These are phyloP conservation scores for Hypoxylon sp. DNA, from an alignment of 2,329 filamentous ascomycete genomes.

Conservation along the genomic window DNA sequence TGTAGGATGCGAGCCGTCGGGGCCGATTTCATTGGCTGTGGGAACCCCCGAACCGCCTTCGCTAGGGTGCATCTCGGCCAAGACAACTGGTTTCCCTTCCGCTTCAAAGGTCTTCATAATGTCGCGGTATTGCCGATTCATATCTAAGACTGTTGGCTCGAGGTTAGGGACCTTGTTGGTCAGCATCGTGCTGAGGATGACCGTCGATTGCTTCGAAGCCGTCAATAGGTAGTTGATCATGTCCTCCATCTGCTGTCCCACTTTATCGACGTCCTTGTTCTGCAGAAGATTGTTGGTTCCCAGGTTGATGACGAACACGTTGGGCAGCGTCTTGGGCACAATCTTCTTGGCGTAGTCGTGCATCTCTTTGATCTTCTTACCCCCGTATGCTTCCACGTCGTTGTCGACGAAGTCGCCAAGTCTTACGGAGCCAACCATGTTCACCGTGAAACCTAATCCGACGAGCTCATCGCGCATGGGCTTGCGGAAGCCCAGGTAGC, in stretches of 20 bases:
- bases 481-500: conserved; percentile 48
- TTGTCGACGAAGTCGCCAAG: conserved; percentile 49
- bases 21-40: conserved; percentile 43
- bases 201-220: conserved; percentile 44
- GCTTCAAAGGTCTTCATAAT: conserved; percentile 43
- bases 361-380: conserved; percentile 48
- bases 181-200: conserved; percentile 48
- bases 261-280: conserved; percentile 46
- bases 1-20: conserved; percentile 48
- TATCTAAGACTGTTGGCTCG: conserved; percentile 39
- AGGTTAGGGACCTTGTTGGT: conserved; percentile 44
- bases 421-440: conserved; percentile 48
- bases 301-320: conserved; percentile 48
- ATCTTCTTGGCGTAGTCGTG: conserved; percentile 44
- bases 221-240: conserved; percentile 46
- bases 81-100: conserved; percentile 45
- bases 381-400: conserved; percentile 48
- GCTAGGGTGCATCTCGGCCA: conserved; percentile 49
- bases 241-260: conserved; percentile 47
- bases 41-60: conserved; percentile 40
- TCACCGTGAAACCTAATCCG: conserved; percentile 45
- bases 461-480: conserved; percentile 47
- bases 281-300: conserved; percentile 50
- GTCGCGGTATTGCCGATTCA: conserved; percentile 47
- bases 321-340: conserved; percentile 45